These are phyloP conservation scores for Cystofilobasidium ferigula DNA, from an alignment of 768 basidiomycete species.

Conservation along the genomic window DNA sequence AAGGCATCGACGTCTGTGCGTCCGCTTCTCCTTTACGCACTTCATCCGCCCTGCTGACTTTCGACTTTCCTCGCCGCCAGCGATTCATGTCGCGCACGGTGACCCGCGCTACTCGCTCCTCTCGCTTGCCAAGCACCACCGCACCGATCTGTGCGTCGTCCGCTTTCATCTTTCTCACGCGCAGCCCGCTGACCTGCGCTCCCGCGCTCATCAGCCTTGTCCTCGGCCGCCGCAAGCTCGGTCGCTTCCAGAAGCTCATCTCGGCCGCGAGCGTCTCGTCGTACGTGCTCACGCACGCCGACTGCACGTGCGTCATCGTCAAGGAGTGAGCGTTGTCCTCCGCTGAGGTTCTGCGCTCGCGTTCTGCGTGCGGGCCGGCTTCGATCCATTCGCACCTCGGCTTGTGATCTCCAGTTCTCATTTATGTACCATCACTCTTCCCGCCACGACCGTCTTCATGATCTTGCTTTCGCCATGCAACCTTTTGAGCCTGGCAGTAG, in stretches of 20 bases:
- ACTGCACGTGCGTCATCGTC: constrained; percentile 3
- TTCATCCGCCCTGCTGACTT: no score
- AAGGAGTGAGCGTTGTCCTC: constrained; percentile 4
- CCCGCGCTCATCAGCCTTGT: not conserved
- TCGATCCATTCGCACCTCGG: not conserved
- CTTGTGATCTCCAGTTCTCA: not conserved
- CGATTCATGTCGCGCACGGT: constrained; percentile 5
- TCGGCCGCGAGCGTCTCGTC: constrained; percentile 6
- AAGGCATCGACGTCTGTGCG: constrained; percentile 1
- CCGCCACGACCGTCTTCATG: not conserved
- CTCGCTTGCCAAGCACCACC: not conserved
- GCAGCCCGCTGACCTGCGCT: not conserved
- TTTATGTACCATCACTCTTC: not conserved
- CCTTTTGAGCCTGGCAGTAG: no score
- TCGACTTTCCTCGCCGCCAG: not conserved
- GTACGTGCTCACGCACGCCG: constrained; percentile 4
- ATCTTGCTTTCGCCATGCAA: no score
- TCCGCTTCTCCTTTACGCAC: not conserved
- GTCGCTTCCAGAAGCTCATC: constrained; percentile 13
- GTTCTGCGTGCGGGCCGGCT: no score
- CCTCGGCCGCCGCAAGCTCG: constrained; percentile 11
- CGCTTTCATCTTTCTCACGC: not conserved
- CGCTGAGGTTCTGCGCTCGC: no score
- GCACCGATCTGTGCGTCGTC: not conserved
- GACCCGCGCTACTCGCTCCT: constrained; percentile 2